phyloP scores from a whole-genome alignment of 2,329 filamentous ascomycete species.

The Mollisiaceae sp. region DNA sequence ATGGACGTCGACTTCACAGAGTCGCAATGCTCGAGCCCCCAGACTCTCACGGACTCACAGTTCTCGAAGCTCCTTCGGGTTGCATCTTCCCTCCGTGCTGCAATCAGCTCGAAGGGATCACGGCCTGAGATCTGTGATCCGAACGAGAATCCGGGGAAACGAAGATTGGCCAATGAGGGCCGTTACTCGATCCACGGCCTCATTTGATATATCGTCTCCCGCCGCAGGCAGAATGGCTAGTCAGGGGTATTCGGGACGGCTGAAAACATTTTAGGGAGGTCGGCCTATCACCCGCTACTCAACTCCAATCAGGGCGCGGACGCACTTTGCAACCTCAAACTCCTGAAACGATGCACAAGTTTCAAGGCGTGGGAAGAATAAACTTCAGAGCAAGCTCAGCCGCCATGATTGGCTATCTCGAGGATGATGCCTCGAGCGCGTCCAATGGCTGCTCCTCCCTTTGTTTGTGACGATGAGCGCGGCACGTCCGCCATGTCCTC shows the following conservation, averaged over 20 bases:
- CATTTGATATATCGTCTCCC: background rate
- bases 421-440: background rate
- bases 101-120: background rate
- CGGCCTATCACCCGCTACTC: constrained; percentile 8
- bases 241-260: constrained; percentile 4
- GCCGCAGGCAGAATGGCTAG: background rate
- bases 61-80: background rate
- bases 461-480: background rate
- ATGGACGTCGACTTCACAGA: background rate
- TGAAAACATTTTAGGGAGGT: background rate
- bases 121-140: background rate
- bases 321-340: constrained; percentile 4
- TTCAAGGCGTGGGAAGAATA: constrained; percentile 20
- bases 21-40: background rate
- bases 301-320: constrained; percentile 11
- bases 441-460: constrained; percentile 10
- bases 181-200: background rate
- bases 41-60: background rate
- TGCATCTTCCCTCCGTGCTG: background rate
- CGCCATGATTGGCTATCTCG: constrained; percentile 17
- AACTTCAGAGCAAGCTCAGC: background rate
- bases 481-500: background rate
- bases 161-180: background rate
- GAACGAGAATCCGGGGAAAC: constrained; percentile 16
- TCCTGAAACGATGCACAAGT: constrained; percentile 26